A percentile compares a stretch with the other conserved stretches of the same genome.
Conservation (phyloP, 306 rosid genomes). For the Dalbergia cochinchinensis region DNA sequence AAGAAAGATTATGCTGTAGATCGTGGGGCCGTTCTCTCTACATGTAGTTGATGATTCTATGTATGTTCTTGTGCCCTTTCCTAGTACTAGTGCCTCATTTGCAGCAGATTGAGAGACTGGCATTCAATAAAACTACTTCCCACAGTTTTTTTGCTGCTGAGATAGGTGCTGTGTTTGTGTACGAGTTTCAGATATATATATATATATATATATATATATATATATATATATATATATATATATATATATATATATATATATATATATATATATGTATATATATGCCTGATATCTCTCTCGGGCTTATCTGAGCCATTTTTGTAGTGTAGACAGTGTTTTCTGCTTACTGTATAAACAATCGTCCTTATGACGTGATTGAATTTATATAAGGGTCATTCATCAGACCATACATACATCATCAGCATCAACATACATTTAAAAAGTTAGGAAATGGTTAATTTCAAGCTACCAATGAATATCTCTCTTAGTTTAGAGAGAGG, state of each 20-base stretch:
- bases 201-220: background rate
- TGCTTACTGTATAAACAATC: conserved; percentile 17
- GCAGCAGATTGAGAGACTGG: background rate
- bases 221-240: background rate
- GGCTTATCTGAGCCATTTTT: background rate
- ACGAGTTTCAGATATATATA: background rate
- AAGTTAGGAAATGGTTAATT: too few species aligned
- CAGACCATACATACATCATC: background rate
- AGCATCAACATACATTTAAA: background rate
- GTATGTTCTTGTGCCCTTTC: conserved; percentile 22
- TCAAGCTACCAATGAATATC: too few species aligned
- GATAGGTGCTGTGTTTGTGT: background rate
- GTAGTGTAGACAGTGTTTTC: background rate
- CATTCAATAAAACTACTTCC: background rate
- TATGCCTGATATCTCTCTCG: too few species aligned
- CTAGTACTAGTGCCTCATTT: background rate
- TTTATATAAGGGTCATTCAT: conserved; percentile 16
- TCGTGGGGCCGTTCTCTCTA: background rate
- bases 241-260: too few species aligned
- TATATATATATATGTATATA: too few species aligned
- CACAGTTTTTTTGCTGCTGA: too few species aligned
- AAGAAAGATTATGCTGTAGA: background rate
- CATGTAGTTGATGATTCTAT: conserved; percentile 20
- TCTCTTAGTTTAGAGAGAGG: conserved; percentile 4
- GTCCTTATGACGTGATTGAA: background rate